Evolutionary conservation across 2,329 filamentous ascomycete species (phyloP), one percentile per base, ranked within the genome.

Genomic region (Lachnellula subtilissima): DNA sequence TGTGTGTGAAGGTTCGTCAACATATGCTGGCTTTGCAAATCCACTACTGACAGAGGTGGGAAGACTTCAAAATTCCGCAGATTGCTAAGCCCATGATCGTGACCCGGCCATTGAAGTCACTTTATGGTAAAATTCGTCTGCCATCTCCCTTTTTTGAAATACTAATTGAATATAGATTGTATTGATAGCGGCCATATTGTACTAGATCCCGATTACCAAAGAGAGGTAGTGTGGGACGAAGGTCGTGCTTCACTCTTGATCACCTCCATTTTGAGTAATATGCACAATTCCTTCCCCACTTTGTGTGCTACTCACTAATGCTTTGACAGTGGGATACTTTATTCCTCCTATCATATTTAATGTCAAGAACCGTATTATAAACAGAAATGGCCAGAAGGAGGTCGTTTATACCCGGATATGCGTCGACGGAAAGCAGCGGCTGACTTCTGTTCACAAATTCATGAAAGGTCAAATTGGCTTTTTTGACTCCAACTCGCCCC

Each of bases 331-430:
- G 61, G 66, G 65, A 9, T 67, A 67, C 53, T 69, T 78, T 49
- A 72, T 78, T 28, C 76, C 76, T 12, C 76, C 76, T 2, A 72
- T 79, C 6, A 77, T 78, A 45, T 73, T 79, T 53, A 78, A 78
- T 59, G 59, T 67, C 7, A 64, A 65, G 48, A 61, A 56, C 14
- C 53, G 25, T 1, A 56, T 57, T 3, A 43, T 58, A 15, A 59
- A 60, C n/a, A 47, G 50, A 9, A 52, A 59, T 45, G 55, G 53
- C 46, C 40, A 57, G 54, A 46, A 59, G 43, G 53, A 57, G 28
- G 47, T 59, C 17, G 61, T 57, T 35, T 63, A 66, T 49, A 55
- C 53, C 11, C 67, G 73, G 11, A 68, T 74, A 17, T 77, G 75
- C 56, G 71, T 78, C 8, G 75, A 78, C 63, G 76, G 76, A 4